These are phyloP conservation scores for Fusarium compactum DNA, from an alignment of 2,329 filamentous ascomycete genomes.

Conservation along the genomic window DNA sequence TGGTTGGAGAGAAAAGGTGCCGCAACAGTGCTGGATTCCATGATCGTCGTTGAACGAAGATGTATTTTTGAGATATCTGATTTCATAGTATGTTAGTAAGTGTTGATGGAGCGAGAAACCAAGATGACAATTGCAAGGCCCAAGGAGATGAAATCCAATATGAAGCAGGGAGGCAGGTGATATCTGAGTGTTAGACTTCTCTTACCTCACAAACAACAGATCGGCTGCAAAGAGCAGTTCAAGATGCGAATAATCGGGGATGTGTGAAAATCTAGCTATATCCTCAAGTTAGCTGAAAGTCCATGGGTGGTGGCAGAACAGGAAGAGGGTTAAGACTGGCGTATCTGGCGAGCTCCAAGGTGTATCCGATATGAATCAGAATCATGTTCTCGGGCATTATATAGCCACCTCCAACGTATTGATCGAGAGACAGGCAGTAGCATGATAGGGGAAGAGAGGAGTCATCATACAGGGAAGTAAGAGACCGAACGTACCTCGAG, in stretches of 20 bases:
- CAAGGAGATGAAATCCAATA: background rate
- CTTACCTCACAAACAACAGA: slow-evolving; percentile 52
- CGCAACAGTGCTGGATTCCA: slow-evolving; percentile 53
- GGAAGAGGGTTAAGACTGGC: background rate
- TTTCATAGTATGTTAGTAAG: background rate
- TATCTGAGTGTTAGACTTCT: background rate
- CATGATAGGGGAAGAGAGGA: background rate
- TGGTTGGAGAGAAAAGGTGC: slow-evolving; percentile 50
- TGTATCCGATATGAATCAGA: background rate
- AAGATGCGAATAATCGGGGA: slow-evolving; percentile 50
- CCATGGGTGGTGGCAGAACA: background rate
- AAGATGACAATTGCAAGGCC: background rate
- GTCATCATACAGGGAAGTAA: background rate
- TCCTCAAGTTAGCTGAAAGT: background rate
- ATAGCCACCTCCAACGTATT: no score
- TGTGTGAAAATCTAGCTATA: slow-evolving; percentile 48
- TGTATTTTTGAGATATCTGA: slow-evolving; percentile 52
- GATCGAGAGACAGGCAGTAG: no score
- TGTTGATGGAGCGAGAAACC: background rate
- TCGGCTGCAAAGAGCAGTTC: slow-evolving; percentile 48
- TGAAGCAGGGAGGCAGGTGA: background rate
- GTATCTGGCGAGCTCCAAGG: background rate
- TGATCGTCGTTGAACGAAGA: slow-evolving; percentile 49
- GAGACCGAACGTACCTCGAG: slow-evolving; percentile 42
- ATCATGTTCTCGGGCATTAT: background rate